These are phyloP conservation scores for Metarhizium brunneum DNA, from an alignment of 2,329 filamentous ascomycete genomes.

Conservation along the genomic window DNA sequence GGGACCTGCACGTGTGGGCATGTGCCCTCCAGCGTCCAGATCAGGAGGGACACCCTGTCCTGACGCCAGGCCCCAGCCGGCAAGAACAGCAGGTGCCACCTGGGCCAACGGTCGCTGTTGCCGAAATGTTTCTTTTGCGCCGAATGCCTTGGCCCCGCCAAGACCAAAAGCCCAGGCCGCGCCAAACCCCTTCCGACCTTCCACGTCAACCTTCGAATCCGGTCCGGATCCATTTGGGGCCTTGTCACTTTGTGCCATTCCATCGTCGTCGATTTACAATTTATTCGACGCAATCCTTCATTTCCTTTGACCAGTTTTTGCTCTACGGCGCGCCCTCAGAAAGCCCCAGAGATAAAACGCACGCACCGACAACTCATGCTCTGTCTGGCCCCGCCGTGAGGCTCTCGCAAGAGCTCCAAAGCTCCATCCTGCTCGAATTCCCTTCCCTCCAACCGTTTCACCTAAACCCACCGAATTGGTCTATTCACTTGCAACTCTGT, in stretches of 20 bases:
- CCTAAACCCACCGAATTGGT: neutral
- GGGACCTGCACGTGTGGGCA: no score
- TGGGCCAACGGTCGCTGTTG: neutral
- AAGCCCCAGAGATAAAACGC: neutral
- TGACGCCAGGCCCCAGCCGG: no score
- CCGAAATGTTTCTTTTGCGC: neutral
- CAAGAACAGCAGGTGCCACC: neutral
- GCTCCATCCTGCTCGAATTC: neutral
- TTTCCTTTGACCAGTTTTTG: neutral
- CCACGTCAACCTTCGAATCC: neutral
- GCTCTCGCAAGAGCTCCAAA: constrained; percentile 11
- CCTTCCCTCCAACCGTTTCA: neutral
- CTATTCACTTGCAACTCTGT: neutral
- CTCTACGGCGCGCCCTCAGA: neutral
- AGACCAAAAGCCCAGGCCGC: neutral
- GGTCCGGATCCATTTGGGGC: no score
- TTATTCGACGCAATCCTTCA: neutral
- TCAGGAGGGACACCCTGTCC: no score
- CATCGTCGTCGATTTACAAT: neutral
- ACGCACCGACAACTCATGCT: constrained; percentile 10
- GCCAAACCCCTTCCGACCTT: neutral
- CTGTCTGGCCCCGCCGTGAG: constrained; percentile 13
- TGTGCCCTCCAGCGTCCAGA: no score
- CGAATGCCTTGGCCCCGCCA: neutral
- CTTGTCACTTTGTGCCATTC: neutral